A percentile compares a stretch with the other conserved stretches of the same genome.
phyloP scores from a whole-genome alignment of 352 stramenopile species.

The Phytopythium litorale region DNA sequence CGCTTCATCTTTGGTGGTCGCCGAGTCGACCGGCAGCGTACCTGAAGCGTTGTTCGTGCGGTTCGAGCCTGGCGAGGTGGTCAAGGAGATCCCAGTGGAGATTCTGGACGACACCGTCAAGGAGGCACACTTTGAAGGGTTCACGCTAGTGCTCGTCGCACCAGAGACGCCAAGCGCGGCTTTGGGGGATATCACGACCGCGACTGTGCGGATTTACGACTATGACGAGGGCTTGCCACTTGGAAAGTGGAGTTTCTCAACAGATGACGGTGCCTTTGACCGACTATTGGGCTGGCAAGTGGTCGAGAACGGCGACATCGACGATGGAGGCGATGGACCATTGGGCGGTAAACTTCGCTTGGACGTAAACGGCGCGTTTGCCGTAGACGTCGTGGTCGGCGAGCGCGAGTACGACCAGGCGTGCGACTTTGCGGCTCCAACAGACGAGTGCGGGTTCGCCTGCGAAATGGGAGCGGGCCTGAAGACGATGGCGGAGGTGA shows the following conservation, averaged over 20 bases:
- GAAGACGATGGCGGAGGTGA: conserved; percentile 9
- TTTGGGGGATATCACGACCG: conserved; percentile 29
- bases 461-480: conserved; percentile 47
- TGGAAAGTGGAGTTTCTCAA: conserved; percentile 25
- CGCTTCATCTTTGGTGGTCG: conserved; percentile 14
- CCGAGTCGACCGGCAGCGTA: conserved; percentile 3
- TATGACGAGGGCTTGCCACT: conserved; percentile 37
- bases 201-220: conserved; percentile 55
- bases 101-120: conserved; percentile 40
- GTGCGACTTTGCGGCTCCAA: conserved; percentile 56
- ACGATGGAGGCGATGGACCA: not conserved
- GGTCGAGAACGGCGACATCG: conserved; percentile 41
- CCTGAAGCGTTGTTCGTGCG: conserved; percentile 33
- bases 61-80: conserved; percentile 45
- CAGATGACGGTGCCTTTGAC: not conserved
- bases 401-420: conserved; percentile 61
- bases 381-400: conserved; percentile 52
- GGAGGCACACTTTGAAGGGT: conserved; percentile 48
- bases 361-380: conserved; percentile 52
- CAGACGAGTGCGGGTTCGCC: conserved; percentile 38
- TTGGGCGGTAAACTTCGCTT: conserved; percentile 23
- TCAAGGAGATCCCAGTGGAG: conserved; percentile 43
- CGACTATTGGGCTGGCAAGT: conserved; percentile 36
- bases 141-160: conserved; percentile 34
- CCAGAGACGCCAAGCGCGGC: conserved; percentile 19